Evolutionary conservation across 148 eudicot species (phyloP), one percentile per base, ranked within the genome.

Genomic region (Euryodendron excelsum): DNA sequence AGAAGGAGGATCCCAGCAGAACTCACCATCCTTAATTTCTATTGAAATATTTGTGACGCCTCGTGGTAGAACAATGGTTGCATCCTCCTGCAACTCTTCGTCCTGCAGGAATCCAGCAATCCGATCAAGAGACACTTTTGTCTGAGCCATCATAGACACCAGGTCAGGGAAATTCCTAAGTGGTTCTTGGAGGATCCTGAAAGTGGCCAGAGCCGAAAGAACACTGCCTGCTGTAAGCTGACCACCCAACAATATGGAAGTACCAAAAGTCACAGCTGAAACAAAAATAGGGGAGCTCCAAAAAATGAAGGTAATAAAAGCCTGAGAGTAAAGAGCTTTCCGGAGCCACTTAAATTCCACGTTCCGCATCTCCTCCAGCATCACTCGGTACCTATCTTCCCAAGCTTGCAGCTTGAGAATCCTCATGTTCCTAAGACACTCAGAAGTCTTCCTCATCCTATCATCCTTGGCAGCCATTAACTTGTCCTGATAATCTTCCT

Each of bases 231-330:
- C 93, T 7, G 94, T 89, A 45, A 96, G 91, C 85, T 82, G 84
- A 28, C 84, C 87, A 52, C 99, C 98, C 77, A 89, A 78, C 81
- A 96, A 60, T 79, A 93, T 87, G 69, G 84, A 86, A 73, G 98
- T 91, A 21, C 86, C 99, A 80, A 96, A 96, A 61, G 98, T 93
- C 77, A 90, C 84, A 5, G 87, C 97, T 41, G 99, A 84, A 69
- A 96, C 98, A 78, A 96, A 91, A 68, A 92, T 91, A 25, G 99
- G 99, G 30, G 99, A 90, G 73, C 93, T 90, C 98, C 99, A 96
- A 80, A 93, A 93, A 17, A 93, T 79, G 75, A 93, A 96, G 1
- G 94, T 91, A 73, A 88, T 89, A 62, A 89, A 87, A 62, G 97
- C 94, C 84, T 90, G 93, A 66, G 98, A 89, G 79, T 93, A 96